Conservation (phyloP, 1,284 basidiomycete species). For the Sanghuangporus weigelae region DNA sequence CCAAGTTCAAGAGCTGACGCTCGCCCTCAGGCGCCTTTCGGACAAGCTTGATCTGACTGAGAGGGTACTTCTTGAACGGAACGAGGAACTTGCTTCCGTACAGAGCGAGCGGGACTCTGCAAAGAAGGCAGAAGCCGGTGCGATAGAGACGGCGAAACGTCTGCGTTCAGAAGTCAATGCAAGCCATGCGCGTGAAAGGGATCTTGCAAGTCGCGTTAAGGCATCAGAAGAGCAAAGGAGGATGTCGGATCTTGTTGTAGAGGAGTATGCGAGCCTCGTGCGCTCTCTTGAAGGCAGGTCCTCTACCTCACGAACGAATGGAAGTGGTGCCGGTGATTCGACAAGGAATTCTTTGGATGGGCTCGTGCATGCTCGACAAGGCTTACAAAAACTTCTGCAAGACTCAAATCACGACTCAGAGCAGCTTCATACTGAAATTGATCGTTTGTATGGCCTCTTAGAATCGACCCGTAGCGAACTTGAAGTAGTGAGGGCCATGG, state of each 20-base stretch:
- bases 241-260: conserved; percentile 58
- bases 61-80: conserved; percentile 44
- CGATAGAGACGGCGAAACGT: conserved; percentile 46
- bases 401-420: conserved; percentile 48
- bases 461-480: conserved; percentile 37
- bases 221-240: conserved; percentile 50
- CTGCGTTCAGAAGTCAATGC: conserved; percentile 47
- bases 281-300: conserved; percentile 48
- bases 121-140: conserved; percentile 40
- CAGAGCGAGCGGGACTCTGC: conserved; percentile 40
- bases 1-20: conserved; percentile 56
- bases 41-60: conserved; percentile 61
- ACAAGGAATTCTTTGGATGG: conserved; percentile 11
- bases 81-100: conserved; percentile 39
- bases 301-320: background rate
- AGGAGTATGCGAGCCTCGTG: conserved; percentile 68
- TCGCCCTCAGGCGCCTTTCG: conserved; percentile 61
- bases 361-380: conserved; percentile 21
- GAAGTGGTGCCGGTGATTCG: background rate
- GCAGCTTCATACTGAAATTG: conserved; percentile 41
- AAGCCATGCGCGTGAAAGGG: conserved; percentile 39
- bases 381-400: conserved; percentile 42
- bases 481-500: conserved; percentile 41
- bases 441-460: conserved; percentile 39
- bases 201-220: conserved; percentile 37